Evolutionary conservation across 73 alveolate genomes (phyloP), one percentile per base, ranked within the genome.

Genomic region (Paramecium sexaurelia): DNA sequence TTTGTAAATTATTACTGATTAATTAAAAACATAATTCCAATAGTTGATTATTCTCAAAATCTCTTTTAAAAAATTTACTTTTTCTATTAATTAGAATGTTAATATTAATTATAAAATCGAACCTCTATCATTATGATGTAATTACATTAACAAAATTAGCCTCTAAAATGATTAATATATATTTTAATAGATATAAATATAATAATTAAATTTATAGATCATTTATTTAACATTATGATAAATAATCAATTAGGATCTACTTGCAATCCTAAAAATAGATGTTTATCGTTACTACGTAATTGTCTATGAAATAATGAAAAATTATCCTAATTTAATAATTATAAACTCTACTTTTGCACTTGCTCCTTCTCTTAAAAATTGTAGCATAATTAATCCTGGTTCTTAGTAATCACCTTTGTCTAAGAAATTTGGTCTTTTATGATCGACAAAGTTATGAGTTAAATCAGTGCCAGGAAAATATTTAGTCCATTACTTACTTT

Each of bases 391-490:
- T 39, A 78, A 29, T 41, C 90, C 90, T 22, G 90, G 90, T 22
- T 78, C 90, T 45, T 78, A 43, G 22, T 78, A 78, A 41, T 78
- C 24, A 43, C 90, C 90, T 43, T 78, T 78, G 19, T 78, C 45
- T 45, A 78, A 78, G 41, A 78, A 78, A 29, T 22, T 39, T 6
- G 90, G 90, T 43, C 90, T 17, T 45, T 78, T 78, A 24, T 43
- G 90, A 78, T 78, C 90, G 3, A 78, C 90, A 43, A 78, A 78
- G 20, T 78, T 78, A 33, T 78, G 90, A 78, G 39, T 78, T 45
- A 78, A 78, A 78, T 78, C 90, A 40, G 90, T 22, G 15, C 19
- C 0, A 1, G 75, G 90, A 75, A 78, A 78, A 43, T 78, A 78
- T 43, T 78, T 78, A 5, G 41, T 32, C 90, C 90, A 78, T 19